Evolutionary conservation across 2,329 filamentous ascomycete genomes (phyloP).

Genomic region (Colletotrichum scovillei): DNA sequence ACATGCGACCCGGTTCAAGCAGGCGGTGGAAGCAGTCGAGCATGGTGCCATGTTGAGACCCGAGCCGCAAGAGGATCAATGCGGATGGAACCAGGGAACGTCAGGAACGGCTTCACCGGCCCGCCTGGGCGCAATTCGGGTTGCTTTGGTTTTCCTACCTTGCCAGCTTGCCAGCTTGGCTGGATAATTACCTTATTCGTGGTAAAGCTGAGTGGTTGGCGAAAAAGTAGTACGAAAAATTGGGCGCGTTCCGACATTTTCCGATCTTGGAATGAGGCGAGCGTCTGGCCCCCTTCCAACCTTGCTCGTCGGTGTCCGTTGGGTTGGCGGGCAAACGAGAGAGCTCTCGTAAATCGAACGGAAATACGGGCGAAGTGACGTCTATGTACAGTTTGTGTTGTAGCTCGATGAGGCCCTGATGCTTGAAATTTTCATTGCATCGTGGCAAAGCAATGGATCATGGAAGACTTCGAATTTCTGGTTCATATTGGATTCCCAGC

Average conservation of each 20-base stretch:
- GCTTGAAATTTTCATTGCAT: neutral
- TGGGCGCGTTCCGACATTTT: constrained; percentile 15
- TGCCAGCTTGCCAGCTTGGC: neutral
- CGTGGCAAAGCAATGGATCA: neutral
- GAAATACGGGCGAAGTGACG: constrained; percentile 27
- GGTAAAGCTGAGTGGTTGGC: neutral
- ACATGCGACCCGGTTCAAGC: constrained; percentile 20
- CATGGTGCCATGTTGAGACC: constrained; percentile 31
- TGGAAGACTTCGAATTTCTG: neutral
- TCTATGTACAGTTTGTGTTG: neutral
- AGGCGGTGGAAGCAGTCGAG: constrained; percentile 28
- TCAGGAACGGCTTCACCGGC: constrained; percentile 23
- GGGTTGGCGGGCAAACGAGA: neutral
- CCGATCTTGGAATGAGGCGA: constrained; percentile 24
- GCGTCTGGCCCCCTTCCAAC: neutral
- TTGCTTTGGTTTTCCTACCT: neutral
- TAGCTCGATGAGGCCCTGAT: neutral
- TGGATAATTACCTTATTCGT: too few relatives aligned
- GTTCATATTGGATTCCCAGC: neutral
- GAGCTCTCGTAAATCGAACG: constrained; percentile 31
- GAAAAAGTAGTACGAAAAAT: neutral
- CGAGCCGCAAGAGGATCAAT: constrained; percentile 28
- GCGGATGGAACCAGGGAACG: constrained; percentile 27
- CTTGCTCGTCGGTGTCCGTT: neutral
- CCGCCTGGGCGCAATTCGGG: constrained; percentile 12